Evolutionary conservation across 768 basidiomycete genomes (phyloP), one percentile per base, ranked within the genome.

Genomic region (Xerocomellus chrysenteron): DNA sequence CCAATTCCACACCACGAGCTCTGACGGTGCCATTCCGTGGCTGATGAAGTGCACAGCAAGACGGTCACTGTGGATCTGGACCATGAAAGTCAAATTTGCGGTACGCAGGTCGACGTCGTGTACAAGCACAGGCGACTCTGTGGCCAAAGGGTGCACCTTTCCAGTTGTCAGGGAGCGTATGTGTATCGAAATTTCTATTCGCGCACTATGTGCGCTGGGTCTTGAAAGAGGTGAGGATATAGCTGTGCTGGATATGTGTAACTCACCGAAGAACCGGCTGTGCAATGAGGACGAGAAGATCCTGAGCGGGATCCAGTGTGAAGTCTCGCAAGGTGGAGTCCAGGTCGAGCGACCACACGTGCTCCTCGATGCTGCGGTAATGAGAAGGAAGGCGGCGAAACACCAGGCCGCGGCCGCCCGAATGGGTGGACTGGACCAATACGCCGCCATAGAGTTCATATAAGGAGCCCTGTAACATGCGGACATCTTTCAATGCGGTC

Each of bases 1-100:
- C 88, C 87, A 89, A 52, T 88, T 79, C 86, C 85, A 89, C 21
- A 86, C 71, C 24, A 79, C 70, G 13, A 88, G 65, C 59, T 83
- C 80, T 32, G 76, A 79, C 45, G 73, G 73, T 35, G 65, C 64
- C 8, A 53, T 56, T 39, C 70, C 73, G 10, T 55, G 55, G 54
- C 69, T 69, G 49, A 73, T 58, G 51, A 82, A 81, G 7, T 83
- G 72, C 40, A 88, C 67, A 12, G 77, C 83, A 17, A 88, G 58
- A 32, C 75, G 73, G 32, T 84, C 77, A 8, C 76, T 77, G 46
- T 79, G 80, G 14, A 85, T 72, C 66, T 86, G 85, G n/a, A 89
- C 75, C 37, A 73, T 69, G 59, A 77, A 82, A 28, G 77, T 73
- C 36, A 73, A 49, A 13, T 55, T 61, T 4, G 52, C 35, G 36